Base-by-base conservation (phyloP, 2,329 filamentous ascomycete genomes). In the Colletotrichum costaricense region DNA sequence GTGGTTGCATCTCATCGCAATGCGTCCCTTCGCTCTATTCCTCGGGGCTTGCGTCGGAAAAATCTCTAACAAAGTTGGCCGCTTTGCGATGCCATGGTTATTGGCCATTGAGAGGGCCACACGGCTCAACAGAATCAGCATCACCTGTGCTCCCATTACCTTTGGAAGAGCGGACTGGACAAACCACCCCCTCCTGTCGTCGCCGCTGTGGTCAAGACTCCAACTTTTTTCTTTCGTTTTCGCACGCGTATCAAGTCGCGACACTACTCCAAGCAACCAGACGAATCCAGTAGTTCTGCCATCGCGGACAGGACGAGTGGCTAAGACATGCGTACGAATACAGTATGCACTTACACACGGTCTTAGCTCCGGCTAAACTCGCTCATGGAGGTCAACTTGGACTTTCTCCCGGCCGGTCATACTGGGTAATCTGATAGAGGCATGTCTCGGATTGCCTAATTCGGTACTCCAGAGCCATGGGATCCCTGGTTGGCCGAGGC, bases 301-400 rank as follows among this genome's bases (percentile, higher is more conserved):
- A 22, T 24, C 24, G 26, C 19, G 59, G 42, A 49, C 55, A 55
- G 22, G 67, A 64, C 59, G 60, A 58, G 60, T 58, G 67, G 67
- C 67, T 69, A 60, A 69, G 67, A 69, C 70, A 73, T 64, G 70
- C 54, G 69, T 69, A 55, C 60, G 54, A 33, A 58, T 63, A 35
- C 42, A 30, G 46, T 26, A 57, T 58, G n/a, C 24, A 59, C 38
- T 24, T 64, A 28, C 28, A 35, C 19, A n/a, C 42, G 1, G 42
- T 42, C 38, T 42, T 49, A 49, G 42, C 19, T 49, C 42, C 42
- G 42, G 42, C 42, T 49, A 49, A 49, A 49, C 42, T 49, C 42
- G 42, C 42, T 49, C 42, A 3, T 22, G 42, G 42, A 49, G 42
- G 42, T 4, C 42, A n/a, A 24, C 30, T 28, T 38, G 16, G 14